Percentiles rank a stretch among this genome's conserved stretches.
phyloP scores from a whole-genome alignment of 164 flowering plant species.

The Brasenia schreberi region DNA sequence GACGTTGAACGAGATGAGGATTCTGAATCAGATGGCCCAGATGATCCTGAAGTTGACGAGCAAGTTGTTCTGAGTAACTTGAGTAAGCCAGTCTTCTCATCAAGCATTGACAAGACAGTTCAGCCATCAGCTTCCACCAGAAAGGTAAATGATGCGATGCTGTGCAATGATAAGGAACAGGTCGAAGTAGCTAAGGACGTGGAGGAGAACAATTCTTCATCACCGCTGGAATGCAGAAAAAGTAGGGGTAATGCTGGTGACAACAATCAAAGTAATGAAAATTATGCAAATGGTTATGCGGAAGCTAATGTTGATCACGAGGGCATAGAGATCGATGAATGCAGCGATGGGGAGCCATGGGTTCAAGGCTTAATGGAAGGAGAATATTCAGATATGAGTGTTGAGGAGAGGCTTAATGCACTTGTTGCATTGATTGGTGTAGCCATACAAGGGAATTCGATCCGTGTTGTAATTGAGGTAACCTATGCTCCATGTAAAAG shows the following conservation, averaged over 20 bases:
- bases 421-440: slow-evolving; percentile 83
- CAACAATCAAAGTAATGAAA: slow-evolving; percentile 15
- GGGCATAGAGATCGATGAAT: slow-evolving; percentile 61
- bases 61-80: slow-evolving; percentile 16
- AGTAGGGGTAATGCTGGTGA: slow-evolving; percentile 15
- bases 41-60: slow-evolving; percentile 71
- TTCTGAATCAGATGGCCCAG: slow-evolving; percentile 60
- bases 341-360: slow-evolving; percentile 68
- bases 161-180: slow-evolving; percentile 5
- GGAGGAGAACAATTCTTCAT: slow-evolving; percentile 15
- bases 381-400: slow-evolving; percentile 73
- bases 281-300: slow-evolving; percentile 11
- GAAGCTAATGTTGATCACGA: slow-evolving; percentile 24
- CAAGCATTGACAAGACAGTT: slow-evolving; percentile 3
- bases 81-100: slow-evolving; percentile 15
- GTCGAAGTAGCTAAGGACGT: slow-evolving; percentile 11
- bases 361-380: slow-evolving; percentile 80
- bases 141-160: slow-evolving; percentile 22
- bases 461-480: slow-evolving; percentile 81
- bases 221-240: slow-evolving; percentile 19
- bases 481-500: not conserved
- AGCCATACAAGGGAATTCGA: slow-evolving; percentile 80
- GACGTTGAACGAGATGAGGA: slow-evolving; percentile 77
- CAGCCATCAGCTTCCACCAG: slow-evolving; percentile 10
- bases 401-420: slow-evolving; percentile 84